phyloP scores from a whole-genome alignment of 257 asterid genomes.

The Solanum appendiculatum region DNA sequence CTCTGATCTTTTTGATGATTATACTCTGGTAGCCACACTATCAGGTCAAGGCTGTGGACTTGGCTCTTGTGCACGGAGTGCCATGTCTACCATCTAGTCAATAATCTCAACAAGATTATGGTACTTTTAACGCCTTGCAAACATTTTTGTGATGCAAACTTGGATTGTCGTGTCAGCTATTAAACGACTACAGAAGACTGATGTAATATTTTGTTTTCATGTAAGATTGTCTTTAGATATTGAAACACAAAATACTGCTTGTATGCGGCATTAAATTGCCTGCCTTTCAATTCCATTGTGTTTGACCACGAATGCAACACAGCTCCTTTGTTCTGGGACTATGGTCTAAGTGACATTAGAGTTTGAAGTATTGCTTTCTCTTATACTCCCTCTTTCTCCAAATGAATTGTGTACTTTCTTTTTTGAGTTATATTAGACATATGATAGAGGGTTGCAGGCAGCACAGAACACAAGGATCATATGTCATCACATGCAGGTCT shows the following conservation, averaged over 20 bases:
- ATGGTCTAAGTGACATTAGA: not conserved
- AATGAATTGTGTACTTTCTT: not conserved
- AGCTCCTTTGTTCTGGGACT: not conserved
- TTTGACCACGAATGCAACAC: not conserved
- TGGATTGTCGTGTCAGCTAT: not conserved
- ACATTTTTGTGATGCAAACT: not conserved
- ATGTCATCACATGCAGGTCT: not conserved
- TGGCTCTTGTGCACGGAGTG: not conserved
- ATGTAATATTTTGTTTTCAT: not conserved
- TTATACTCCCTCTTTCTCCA: not conserved
- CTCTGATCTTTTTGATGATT: conserved; percentile 25
- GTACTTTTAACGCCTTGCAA: not conserved
- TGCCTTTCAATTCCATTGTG: not conserved
- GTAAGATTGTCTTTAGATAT: not conserved
- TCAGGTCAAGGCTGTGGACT: conserved; percentile 1
- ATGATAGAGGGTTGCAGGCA: not conserved
- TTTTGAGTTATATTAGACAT: not conserved
- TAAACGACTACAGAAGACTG: not conserved
- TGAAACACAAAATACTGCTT: not conserved
- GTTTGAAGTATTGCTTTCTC: not conserved
- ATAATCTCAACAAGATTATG: not conserved
- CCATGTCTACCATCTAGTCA: conserved; percentile 1
- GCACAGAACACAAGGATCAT: not conserved
- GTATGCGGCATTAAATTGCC: not conserved
- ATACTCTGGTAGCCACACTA: conserved; percentile 6